These are phyloP conservation scores for Trypethelium eluteriae DNA, from an alignment of 495 filamentous ascomycete genomes.

Conservation along the genomic window DNA sequence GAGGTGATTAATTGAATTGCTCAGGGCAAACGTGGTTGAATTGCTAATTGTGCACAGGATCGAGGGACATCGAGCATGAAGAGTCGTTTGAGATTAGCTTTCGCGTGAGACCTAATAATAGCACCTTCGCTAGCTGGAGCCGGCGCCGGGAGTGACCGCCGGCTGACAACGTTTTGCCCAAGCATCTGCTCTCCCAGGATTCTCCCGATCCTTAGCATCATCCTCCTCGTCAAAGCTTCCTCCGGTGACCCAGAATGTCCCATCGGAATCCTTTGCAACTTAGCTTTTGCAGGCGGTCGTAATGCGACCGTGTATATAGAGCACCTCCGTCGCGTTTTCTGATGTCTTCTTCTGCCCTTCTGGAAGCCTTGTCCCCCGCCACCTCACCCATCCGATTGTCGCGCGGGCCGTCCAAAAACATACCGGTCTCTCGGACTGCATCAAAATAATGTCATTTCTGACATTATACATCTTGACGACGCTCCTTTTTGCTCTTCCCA, in stretches of 20 bases:
- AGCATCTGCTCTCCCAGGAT: neutral
- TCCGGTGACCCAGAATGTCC: neutral
- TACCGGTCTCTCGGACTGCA: no score
- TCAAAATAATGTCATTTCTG: no score
- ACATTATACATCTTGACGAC: neutral
- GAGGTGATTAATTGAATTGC: neutral
- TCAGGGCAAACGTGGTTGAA: neutral
- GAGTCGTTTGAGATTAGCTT: constrained; percentile 3
- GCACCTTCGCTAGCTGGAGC: neutral
- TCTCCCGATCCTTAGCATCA: neutral
- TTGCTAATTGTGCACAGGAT: no score
- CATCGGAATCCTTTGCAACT: neutral
- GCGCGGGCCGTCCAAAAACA: no score
- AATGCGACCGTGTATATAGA: no score
- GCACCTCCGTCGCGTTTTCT: no score
- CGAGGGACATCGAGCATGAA: neutral
- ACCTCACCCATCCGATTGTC: no score
- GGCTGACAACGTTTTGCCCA: neutral
- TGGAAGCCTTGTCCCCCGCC: no score
- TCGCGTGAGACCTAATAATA: neutral
- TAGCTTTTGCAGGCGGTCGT: neutral
- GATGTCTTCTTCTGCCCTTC: no score
- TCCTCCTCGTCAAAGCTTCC: neutral
- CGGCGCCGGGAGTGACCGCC: neutral
- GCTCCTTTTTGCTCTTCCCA: neutral